A percentile compares a stretch with the other conserved stretches of the same genome.
These are phyloP conservation scores for Xylaria sp. DNA, from an alignment of 2,329 filamentous ascomycete species.

Conservation along the genomic window DNA sequence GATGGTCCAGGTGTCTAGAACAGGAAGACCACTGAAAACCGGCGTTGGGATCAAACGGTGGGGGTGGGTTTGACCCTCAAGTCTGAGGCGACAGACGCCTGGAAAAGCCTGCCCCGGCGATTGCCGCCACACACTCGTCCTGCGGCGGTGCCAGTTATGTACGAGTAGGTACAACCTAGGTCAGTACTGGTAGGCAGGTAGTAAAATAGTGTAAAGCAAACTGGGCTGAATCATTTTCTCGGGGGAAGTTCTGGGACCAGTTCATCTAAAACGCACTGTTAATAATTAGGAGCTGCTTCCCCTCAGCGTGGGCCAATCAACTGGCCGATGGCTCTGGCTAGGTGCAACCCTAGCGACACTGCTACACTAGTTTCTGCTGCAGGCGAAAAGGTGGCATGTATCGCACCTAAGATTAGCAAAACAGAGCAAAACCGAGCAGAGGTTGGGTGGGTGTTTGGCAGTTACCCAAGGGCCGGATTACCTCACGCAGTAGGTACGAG, in stretches of 20 bases:
- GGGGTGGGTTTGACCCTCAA: constrained; percentile 32
- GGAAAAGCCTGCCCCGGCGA: constrained; percentile 19
- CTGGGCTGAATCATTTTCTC: background rate
- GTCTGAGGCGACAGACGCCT: constrained; percentile 15
- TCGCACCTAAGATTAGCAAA: background rate
- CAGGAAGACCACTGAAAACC: constrained; percentile 19
- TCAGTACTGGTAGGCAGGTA: background rate
- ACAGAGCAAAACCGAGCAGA: background rate
- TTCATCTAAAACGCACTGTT: constrained; percentile 13
- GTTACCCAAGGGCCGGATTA: too few species aligned
- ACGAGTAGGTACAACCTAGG: background rate
- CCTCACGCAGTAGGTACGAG: too few species aligned
- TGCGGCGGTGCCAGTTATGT: background rate
- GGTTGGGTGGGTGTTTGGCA: too few species aligned
- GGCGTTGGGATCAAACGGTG: constrained; percentile 17
- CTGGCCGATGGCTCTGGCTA: constrained; percentile 18
- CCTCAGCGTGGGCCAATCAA: constrained; percentile 26
- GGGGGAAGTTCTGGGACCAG: background rate
- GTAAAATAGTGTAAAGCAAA: background rate
- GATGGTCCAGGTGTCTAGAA: constrained; percentile 9
- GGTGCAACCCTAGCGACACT: constrained; percentile 27
- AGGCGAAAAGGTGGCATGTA: background rate
- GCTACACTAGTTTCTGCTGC: background rate
- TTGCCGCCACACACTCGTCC: constrained; percentile 17
- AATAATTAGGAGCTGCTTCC: background rate